These are phyloP conservation scores for Venturia aucupariae DNA, from an alignment of 2,329 filamentous ascomycete species.

Conservation along the genomic window DNA sequence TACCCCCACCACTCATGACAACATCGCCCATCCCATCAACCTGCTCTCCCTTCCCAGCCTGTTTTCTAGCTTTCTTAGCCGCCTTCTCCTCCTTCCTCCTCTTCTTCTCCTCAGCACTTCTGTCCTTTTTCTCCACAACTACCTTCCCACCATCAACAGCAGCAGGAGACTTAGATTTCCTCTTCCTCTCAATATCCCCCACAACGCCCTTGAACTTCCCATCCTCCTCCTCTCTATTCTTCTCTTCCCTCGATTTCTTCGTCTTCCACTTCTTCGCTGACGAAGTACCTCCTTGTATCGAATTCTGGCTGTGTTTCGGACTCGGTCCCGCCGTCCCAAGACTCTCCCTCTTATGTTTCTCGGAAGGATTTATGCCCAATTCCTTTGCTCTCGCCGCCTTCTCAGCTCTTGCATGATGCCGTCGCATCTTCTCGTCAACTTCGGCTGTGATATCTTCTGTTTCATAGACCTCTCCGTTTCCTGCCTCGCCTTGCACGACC, in stretches of 20 bases:
- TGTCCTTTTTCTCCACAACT: neutral
- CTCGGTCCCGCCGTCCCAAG: neutral
- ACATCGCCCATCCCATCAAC: neutral
- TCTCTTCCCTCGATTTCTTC: neutral
- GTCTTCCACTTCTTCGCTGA: neutral
- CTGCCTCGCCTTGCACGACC: neutral
- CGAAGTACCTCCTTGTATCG: neutral
- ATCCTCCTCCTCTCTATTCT: neutral
- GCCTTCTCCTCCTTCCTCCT: neutral
- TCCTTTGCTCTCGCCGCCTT: neutral
- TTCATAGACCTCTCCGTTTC: neutral
- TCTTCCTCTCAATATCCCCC: neutral
- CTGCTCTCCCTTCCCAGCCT: neutral
- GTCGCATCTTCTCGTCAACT: neutral
- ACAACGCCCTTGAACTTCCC: neutral
- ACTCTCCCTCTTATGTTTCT: neutral
- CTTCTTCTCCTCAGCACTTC: neutral
- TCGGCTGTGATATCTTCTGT: neutral
- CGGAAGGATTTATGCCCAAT: neutral
- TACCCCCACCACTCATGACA: neutral
- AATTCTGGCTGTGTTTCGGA: too few relatives aligned
- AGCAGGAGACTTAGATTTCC: neutral
- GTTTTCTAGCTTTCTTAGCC: neutral
- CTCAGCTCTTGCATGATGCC: neutral
- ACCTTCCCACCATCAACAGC: neutral